phyloP scores from a whole-genome alignment of 116 monocot genomes.

The Papilionanthe hybrid region DNA sequence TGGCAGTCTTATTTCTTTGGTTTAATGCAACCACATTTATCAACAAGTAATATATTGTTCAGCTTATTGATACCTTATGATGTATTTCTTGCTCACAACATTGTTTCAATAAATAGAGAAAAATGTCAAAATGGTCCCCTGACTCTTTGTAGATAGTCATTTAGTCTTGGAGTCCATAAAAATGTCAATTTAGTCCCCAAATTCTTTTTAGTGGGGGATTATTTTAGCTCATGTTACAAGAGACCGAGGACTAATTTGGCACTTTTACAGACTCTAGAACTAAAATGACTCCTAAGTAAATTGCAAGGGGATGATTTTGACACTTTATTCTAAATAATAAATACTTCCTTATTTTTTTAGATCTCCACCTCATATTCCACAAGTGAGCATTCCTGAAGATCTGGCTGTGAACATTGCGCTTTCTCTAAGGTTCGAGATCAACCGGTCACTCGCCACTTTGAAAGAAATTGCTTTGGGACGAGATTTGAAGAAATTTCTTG shows the following conservation, averaged over 20 bases:
- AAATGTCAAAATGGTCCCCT: no score
- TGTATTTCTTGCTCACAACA: background rate
- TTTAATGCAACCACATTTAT: conserved; percentile 35
- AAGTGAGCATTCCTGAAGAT: conserved; percentile 66
- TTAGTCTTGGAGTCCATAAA: no score
- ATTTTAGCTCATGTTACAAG: no score
- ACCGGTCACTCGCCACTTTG: conserved; percentile 37
- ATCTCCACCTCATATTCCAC: conserved; percentile 64
- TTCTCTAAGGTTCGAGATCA: conserved; percentile 61
- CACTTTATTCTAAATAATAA: background rate
- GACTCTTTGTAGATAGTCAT: no score
- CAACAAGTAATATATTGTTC: conserved; percentile 27
- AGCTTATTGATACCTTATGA: background rate
- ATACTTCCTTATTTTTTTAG: conserved; percentile 17
- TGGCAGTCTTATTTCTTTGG: conserved; percentile 39
- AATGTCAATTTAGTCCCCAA: no score
- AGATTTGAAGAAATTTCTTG: conserved; percentile 73
- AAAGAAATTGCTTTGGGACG: conserved; percentile 62
- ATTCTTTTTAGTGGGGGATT: no score
- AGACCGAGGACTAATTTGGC: no score
- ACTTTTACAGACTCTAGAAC: no score
- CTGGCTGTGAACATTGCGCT: conserved; percentile 44
- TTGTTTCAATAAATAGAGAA: background rate
- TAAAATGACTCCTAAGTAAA: no score
- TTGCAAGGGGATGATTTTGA: no score